Conservation (phyloP, 1,284 basidiomycete genomes). For the Malassezia psittaci region DNA sequence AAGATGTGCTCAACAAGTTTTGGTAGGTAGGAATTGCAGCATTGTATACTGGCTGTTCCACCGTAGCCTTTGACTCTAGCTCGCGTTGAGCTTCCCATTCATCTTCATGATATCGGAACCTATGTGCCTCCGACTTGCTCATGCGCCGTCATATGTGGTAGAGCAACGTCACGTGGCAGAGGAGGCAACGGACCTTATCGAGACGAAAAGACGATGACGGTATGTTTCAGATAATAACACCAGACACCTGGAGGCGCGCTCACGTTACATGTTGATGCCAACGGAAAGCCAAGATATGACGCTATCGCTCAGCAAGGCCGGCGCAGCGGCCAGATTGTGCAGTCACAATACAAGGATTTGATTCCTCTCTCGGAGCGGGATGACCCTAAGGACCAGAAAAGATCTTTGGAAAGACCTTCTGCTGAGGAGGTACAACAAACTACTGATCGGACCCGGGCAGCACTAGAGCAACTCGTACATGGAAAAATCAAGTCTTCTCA, state of each 20-base stretch:
- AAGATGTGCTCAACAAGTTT: constrained; percentile 9
- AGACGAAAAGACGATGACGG: neutral
- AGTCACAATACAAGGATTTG: constrained; percentile 93
- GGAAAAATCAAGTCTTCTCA: constrained; percentile 95
- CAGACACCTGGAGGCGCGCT: constrained; percentile 53
- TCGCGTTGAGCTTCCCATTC: neutral
- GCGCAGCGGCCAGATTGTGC: constrained; percentile 69
- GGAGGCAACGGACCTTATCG: neutral
- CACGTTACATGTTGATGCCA: constrained; percentile 87
- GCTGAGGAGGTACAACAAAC: constrained; percentile 80
- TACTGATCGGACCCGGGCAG: constrained; percentile 76
- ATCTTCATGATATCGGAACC: neutral
- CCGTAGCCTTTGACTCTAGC: too few relatives aligned
- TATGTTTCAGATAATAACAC: neutral
- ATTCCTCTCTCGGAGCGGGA: constrained; percentile 82
- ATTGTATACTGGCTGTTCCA: neutral
- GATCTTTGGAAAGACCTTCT: constrained; percentile 75
- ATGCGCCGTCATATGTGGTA: neutral
- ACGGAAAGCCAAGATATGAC: constrained; percentile 93
- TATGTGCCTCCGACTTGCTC: constrained; percentile 1
- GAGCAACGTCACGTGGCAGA: neutral
- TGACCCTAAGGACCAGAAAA: constrained; percentile 60
- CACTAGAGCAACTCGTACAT: constrained; percentile 82
- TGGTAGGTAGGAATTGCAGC: constrained; percentile 1
- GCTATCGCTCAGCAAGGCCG: constrained; percentile 92